Evolutionary conservation across 2,329 filamentous ascomycete species (phyloP).

Genomic region (Helotiales sp.): DNA sequence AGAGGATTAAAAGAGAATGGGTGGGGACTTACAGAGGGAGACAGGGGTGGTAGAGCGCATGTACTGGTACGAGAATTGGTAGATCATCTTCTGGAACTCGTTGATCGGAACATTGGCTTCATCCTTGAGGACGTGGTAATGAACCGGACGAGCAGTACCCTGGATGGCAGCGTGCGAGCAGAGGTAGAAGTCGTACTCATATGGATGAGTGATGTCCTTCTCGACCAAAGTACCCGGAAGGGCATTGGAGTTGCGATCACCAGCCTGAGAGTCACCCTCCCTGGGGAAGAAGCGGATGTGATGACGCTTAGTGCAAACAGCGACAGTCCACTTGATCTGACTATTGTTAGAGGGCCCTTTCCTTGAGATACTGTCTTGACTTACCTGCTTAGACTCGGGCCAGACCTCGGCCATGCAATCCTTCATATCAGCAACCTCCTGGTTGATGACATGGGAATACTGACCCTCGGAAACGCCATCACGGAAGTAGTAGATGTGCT

Average conservation of each 20-base stretch:
- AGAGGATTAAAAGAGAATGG: background rate
- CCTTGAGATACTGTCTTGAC: background rate
- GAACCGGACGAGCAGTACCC: slow-evolving; percentile 88
- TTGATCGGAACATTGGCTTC: slow-evolving; percentile 72
- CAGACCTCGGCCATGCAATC: slow-evolving; percentile 53
- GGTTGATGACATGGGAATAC: slow-evolving; percentile 76
- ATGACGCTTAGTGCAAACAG: slow-evolving; percentile 91
- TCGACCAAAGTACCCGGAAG: slow-evolving; percentile 88
- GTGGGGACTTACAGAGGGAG: slow-evolving; percentile 52
- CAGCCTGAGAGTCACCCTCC: slow-evolving; percentile 50
- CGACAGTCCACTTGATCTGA: slow-evolving; percentile 72
- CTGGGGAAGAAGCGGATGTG: slow-evolving; percentile 91
- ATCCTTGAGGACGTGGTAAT: slow-evolving; percentile 89
- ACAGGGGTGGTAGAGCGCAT: slow-evolving; percentile 91
- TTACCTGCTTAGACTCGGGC: slow-evolving; percentile 37
- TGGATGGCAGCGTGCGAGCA: slow-evolving; percentile 81
- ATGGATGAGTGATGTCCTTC: slow-evolving; percentile 85
- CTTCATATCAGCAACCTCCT: slow-evolving; percentile 78
- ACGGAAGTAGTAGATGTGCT: slow-evolving; percentile 88
- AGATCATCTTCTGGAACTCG: slow-evolving; percentile 84
- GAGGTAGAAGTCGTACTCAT: slow-evolving; percentile 50
- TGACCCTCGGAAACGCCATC: slow-evolving; percentile 92
- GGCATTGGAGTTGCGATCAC: slow-evolving; percentile 80
- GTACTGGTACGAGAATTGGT: slow-evolving; percentile 94
- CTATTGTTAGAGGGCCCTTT: background rate